A percentile compares a stretch with the other conserved stretches of the same genome.
These are phyloP conservation scores for Uronychia setigera DNA, from an alignment of 73 alveolate genomes.

Conservation along the genomic window DNA sequence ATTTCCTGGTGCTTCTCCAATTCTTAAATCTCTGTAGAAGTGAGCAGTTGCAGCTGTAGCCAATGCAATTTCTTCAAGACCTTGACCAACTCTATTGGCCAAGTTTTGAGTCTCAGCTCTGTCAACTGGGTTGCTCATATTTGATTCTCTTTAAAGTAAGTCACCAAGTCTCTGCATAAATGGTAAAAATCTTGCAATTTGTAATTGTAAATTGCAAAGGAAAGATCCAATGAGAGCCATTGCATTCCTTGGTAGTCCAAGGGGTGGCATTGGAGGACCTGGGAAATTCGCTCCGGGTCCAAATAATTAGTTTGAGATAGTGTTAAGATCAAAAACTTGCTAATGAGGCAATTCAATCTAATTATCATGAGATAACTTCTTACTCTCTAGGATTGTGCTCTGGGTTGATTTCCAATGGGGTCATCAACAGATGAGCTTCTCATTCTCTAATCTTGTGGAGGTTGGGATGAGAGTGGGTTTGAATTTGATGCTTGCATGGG, in stretches of 20 bases:
- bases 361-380: background rate
- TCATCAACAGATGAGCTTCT: background rate
- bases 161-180: conserved; percentile 53
- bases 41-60: conserved; percentile 39
- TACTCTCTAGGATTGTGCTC: background rate
- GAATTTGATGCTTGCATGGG: too few species aligned
- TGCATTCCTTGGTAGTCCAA: conserved; percentile 34
- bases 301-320: conserved; percentile 35
- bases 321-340: conserved; percentile 15
- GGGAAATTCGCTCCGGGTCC: conserved; percentile 50
- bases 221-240: conserved; percentile 34
- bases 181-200: conserved; percentile 28
- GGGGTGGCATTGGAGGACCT: conserved; percentile 61
- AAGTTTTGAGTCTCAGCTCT: conserved; percentile 34
- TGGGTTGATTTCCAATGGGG: background rate
- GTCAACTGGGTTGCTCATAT: conserved; percentile 41
- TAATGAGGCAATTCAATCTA: conserved; percentile 40
- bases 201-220: conserved; percentile 15
- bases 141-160: conserved; percentile 51
- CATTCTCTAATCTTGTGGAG: background rate
- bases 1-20: conserved; percentile 27
- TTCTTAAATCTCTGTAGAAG: conserved; percentile 27
- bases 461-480: background rate
- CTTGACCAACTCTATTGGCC: conserved; percentile 39
- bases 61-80: conserved; percentile 49